phyloP scores from a whole-genome alignment of 106 monocot species.

The Phalaenopsis equestris region DNA sequence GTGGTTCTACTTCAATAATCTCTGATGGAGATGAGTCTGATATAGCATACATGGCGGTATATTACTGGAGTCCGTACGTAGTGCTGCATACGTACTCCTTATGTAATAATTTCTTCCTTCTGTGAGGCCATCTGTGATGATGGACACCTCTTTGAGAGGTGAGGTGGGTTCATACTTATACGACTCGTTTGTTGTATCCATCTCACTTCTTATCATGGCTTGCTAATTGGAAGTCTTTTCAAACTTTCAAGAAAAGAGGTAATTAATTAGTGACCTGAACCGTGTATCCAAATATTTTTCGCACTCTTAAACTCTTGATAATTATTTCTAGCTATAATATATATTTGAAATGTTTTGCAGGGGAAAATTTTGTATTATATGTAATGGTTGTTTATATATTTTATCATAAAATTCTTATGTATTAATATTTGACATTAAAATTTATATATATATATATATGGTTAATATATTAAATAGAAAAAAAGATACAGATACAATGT shows the following conservation, averaged over 20 bases:
- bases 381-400: too few species aligned
- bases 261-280: not conserved
- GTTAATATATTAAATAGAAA: too few species aligned
- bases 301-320: not conserved
- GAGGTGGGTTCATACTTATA: conserved; percentile 42
- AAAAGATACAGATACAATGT: too few species aligned
- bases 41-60: too few species aligned
- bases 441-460: too few species aligned
- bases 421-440: too few species aligned
- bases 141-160: conserved; percentile 95
- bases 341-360: not conserved
- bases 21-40: too few species aligned
- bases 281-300: not conserved
- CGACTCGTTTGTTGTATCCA: not conserved
- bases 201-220: not conserved
- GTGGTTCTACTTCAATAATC: too few species aligned
- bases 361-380: too few species aligned
- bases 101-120: conserved; percentile 29
- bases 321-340: not conserved
- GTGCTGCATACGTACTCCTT: too few species aligned
- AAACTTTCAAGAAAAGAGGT: not conserved
- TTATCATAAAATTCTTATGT: too few species aligned
- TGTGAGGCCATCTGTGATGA: conserved; percentile 98
- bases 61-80: too few species aligned
- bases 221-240: conserved; percentile 1